Base-by-base conservation (phyloP, 202 grass and related monocot genomes). In the Schoenoplectus triqueter region DNA sequence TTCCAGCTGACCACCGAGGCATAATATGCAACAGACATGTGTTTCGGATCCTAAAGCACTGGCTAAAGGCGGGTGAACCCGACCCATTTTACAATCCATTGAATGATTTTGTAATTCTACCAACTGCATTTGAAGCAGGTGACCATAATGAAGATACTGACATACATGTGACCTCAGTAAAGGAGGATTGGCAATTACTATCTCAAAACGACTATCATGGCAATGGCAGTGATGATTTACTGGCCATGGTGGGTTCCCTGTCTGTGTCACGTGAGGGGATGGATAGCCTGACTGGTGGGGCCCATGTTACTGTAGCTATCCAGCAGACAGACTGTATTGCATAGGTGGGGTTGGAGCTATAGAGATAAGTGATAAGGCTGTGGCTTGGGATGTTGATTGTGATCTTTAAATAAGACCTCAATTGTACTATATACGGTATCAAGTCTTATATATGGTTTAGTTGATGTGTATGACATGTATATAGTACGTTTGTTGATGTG, bases 111-210 rank as follows among this genome's bases (percentile, higher is more conserved):
- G 91, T 94, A 7, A 88, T 98, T 76, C 89, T 98, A 39, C 93
- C 96, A n/a, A 94, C 93, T 39, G 67, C 81, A 68, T 92, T 90
- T 7, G 91, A 98, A 73, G 69, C 91, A 0, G 78, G 91, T 60
- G 89, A 84, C 72, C 82, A 90, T 52, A 20, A 46, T 0, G 51
- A 83, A 19, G 87, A 95, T 84, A 85, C 89, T 84, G 47, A 15
- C 8, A 66, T 86, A 48, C 57, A 89, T 19, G 67, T 89, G 62
- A 92, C 86, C 0, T 89, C 89, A 17, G 42, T 95, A 60, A 87
- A 57, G 59, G 93, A 94, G 76, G 95, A 94, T 42, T 98, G 95
- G 95, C 89, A 94, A 80, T 91, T 98, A 77, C 86, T 98, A 78
- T 91, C 88, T 64, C 85, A 86, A 2, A 80, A 19, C 0, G 73